Evolutionary conservation across 192 early-diverging fungal species (phyloP).

Genomic region (Coemansia umbellata): DNA sequence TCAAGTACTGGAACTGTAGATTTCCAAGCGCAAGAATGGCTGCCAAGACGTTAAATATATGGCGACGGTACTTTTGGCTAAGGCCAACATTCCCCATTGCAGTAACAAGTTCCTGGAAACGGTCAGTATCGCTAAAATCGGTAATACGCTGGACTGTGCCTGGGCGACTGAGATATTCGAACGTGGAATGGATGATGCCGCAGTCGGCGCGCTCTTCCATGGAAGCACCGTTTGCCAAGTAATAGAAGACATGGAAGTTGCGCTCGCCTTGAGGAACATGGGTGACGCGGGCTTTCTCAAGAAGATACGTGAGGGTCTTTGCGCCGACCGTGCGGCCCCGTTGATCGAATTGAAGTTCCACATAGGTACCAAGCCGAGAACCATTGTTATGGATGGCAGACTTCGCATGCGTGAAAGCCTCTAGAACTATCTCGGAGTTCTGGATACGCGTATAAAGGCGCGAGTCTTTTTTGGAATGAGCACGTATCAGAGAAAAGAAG

Average conservation of each 20-base stretch:
- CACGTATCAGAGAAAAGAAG: constrained; percentile 63
- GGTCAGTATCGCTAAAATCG: constrained; percentile 57
- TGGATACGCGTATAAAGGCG: constrained; percentile 64
- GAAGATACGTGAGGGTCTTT: constrained; percentile 78
- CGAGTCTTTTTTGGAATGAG: constrained; percentile 68
- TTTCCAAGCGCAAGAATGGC: constrained; percentile 87
- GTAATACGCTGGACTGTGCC: constrained; percentile 55
- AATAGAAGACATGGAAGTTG: constrained; percentile 95
- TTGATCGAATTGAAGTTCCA: constrained; percentile 86
- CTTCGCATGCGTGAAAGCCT: constrained; percentile 85
- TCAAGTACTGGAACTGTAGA: constrained; percentile 74
- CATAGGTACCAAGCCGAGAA: constrained; percentile 78
- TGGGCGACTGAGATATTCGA: constrained; percentile 56
- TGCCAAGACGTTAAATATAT: constrained; percentile 81
- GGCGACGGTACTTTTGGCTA: constrained; percentile 70
- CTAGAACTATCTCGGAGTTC: constrained; percentile 68
- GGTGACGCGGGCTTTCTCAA: constrained; percentile 84
- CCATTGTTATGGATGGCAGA: constrained; percentile 72
- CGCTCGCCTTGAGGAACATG: constrained; percentile 64
- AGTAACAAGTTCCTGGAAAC: constrained; percentile 65
- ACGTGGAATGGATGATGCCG: constrained; percentile 46
- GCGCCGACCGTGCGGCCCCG: constrained; percentile 82
- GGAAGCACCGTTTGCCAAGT: constrained; percentile 75
- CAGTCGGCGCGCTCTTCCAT: constrained; percentile 66
- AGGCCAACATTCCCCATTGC: constrained; percentile 87